Evolutionary conservation across 768 basidiomycete genomes (phyloP).

Genomic region (Suillus lakei): DNA sequence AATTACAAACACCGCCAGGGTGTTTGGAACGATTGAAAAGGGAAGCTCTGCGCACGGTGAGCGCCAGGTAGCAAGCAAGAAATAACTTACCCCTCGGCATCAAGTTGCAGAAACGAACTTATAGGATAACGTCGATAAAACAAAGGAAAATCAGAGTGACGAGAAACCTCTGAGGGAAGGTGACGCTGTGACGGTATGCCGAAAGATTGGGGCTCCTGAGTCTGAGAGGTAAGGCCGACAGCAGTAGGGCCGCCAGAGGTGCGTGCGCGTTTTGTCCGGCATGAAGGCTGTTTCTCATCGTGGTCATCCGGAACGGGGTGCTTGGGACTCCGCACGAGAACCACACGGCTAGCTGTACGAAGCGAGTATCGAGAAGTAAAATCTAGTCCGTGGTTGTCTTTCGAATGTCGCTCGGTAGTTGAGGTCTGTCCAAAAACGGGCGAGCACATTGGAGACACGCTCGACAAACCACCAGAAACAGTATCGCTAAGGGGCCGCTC

Average conservation of each 20-base stretch:
- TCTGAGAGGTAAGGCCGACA: background rate
- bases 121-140: constrained; percentile 76
- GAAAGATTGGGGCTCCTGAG: background rate
- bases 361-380: background rate
- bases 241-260: background rate
- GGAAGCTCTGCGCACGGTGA: constrained; percentile 20
- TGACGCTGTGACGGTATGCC: constrained; percentile 40
- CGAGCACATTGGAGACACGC: no score
- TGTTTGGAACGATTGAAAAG: constrained; percentile 24
- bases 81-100: constrained; percentile 44
- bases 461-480: background rate
- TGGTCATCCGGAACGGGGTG: background rate
- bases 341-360: background rate
- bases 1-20: constrained; percentile 56
- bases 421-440: background rate
- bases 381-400: background rate
- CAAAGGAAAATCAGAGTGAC: constrained; percentile 55
- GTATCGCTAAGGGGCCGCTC: constrained; percentile 7
- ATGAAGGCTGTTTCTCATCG: background rate
- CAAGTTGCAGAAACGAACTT: constrained; percentile 55
- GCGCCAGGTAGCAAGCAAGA: constrained; percentile 5
- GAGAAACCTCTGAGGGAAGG: constrained; percentile 54
- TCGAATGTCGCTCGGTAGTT: background rate
- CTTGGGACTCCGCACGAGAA: background rate
- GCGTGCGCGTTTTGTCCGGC: background rate